These are phyloP conservation scores for Talinum fruticosum DNA, from an alignment of 148 eudicot species.

Conservation along the genomic window DNA sequence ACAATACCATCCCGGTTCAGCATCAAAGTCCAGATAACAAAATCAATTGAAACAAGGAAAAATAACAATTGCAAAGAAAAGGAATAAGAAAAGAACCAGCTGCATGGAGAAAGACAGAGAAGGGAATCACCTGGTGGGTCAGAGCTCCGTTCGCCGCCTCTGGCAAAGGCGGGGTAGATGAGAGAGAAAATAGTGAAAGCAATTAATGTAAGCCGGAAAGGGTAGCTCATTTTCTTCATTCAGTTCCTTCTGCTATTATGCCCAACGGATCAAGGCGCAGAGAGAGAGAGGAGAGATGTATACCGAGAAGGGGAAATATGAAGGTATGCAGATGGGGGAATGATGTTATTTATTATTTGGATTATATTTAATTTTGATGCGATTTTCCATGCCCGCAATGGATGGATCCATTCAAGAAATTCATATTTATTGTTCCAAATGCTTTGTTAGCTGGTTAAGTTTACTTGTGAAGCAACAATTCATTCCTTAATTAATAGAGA, in stretches of 20 bases:
- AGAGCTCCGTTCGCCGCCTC: slow-evolving; percentile 41
- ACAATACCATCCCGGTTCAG: not conserved
- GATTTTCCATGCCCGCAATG: slow-evolving; percentile 6
- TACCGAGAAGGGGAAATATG: not conserved
- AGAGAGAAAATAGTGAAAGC: slow-evolving; percentile 30
- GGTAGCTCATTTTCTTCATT: slow-evolving; percentile 5
- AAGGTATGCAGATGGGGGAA: not conserved
- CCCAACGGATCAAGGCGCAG: not conserved
- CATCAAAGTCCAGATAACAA: not conserved
- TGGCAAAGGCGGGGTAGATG: slow-evolving; percentile 34
- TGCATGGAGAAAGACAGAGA: not conserved
- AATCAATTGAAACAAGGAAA: not conserved
- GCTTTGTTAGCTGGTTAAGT: not conserved
- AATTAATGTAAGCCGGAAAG: slow-evolving; percentile 28
- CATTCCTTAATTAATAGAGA: not conserved
- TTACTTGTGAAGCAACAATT: not conserved
- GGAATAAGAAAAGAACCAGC: not conserved
- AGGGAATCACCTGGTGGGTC: slow-evolving; percentile 36
- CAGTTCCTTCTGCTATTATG: not conserved
- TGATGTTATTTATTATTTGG: not conserved
- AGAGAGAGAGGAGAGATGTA: not conserved
- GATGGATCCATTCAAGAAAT: not conserved
- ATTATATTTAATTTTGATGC: not conserved
- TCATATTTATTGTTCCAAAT: not conserved
- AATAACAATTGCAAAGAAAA: not conserved